Percentiles rank a stretch among this genome's conserved stretches.
These are phyloP conservation scores for Epichloe festucae DNA, from an alignment of 2,329 filamentous ascomycete species.

Conservation along the genomic window DNA sequence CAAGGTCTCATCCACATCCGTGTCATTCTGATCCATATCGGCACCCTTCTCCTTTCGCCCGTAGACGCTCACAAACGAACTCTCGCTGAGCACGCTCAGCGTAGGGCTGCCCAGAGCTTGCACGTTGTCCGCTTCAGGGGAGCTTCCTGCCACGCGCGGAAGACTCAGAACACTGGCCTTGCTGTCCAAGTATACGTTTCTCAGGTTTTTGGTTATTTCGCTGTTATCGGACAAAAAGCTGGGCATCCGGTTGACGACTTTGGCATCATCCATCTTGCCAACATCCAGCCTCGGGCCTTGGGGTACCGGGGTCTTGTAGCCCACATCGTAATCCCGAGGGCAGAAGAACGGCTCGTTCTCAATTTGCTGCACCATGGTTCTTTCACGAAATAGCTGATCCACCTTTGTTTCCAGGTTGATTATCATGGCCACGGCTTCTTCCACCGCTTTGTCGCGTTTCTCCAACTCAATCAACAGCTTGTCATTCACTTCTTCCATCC, in stretches of 20 bases:
- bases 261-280: conserved; percentile 17
- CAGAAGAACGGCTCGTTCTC: conserved; percentile 28
- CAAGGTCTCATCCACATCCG: conserved; percentile 18
- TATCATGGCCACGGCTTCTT: conserved; percentile 59
- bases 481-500: conserved; percentile 45
- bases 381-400: conserved; percentile 39
- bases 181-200: conserved; percentile 43
- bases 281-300: conserved; percentile 9
- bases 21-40: conserved; percentile 12
- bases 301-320: conserved; percentile 12
- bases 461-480: conserved; percentile 47
- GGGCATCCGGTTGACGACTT: conserved; percentile 42
- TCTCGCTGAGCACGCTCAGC: conserved; percentile 53
- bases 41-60: conserved; percentile 27
- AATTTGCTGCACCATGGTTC: conserved; percentile 38
- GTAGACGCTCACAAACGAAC: conserved; percentile 54
- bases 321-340: conserved; percentile 18
- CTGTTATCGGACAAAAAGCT: conserved; percentile 50
- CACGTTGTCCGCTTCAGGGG: conserved; percentile 21
- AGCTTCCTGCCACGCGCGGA: conserved; percentile 31
- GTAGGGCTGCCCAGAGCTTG: conserved; percentile 41
- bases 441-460: conserved; percentile 55
- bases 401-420: conserved; percentile 48
- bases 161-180: conserved; percentile 37
- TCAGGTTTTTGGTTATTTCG: conserved; percentile 46